These are phyloP conservation scores for Penicillium riverlandense DNA, from an alignment of 495 filamentous ascomycete species.

Conservation along the genomic window DNA sequence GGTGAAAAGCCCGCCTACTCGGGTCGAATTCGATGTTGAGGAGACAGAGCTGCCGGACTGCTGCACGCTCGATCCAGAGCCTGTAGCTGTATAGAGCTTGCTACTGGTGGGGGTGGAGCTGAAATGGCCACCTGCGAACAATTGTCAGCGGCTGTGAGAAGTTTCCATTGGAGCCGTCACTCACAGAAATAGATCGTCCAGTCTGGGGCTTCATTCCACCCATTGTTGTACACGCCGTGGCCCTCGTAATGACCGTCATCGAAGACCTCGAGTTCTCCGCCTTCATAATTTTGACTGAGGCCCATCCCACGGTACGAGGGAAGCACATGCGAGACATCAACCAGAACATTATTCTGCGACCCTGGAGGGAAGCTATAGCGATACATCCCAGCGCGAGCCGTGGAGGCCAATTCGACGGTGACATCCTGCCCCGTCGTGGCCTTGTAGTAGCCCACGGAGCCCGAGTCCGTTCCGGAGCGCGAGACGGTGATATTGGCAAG, in stretches of 20 bases:
- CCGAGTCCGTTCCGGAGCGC: constrained; percentile 43
- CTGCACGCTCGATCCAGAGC: constrained; percentile 19
- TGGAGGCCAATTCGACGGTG: constrained; percentile 52
- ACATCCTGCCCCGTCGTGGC: constrained; percentile 46
- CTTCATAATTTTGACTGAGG: constrained; percentile 57
- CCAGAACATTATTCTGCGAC: constrained; percentile 42
- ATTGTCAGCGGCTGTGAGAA: neutral
- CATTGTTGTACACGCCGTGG: constrained; percentile 55
- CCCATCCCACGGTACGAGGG: constrained; percentile 53
- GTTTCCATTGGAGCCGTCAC: neutral
- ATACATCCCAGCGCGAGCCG: constrained; percentile 55
- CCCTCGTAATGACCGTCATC: constrained; percentile 54
- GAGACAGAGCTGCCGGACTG: constrained; percentile 17
- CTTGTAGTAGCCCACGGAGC: constrained; percentile 59
- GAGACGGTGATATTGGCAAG: constrained; percentile 48
- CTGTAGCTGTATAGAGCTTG: constrained; percentile 22
- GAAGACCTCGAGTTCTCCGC: constrained; percentile 51
- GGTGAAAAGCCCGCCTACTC: constrained; percentile 29
- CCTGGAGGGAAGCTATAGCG: constrained; percentile 51
- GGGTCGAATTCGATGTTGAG: constrained; percentile 18
- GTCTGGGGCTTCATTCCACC: constrained; percentile 51
- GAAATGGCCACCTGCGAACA: constrained; percentile 46
- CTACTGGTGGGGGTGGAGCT: constrained; percentile 33
- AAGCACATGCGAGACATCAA: constrained; percentile 67
- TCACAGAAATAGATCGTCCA: constrained; percentile 66